Percentiles rank a stretch among this genome's conserved stretches.
Conservation (phyloP, 441 rosid genomes). For the Populus hybrid region DNA sequence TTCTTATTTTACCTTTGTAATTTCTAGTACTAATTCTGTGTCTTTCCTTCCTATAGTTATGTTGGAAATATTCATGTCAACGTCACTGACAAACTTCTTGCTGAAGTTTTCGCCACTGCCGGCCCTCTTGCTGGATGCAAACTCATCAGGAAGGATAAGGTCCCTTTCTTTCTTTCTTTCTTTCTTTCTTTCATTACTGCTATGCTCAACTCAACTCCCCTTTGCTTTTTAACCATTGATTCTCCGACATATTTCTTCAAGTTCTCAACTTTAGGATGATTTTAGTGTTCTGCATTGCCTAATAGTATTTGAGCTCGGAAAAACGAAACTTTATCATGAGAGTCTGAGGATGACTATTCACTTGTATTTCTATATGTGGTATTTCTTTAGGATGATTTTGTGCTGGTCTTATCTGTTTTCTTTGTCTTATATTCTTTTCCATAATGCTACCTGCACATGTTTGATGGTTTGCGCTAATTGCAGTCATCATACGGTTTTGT, state of each 20-base stretch:
- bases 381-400: background rate
- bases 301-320: background rate
- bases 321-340: background rate
- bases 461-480: constrained; percentile 15
- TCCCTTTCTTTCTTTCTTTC: constrained; percentile 18
- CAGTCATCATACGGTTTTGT: constrained; percentile 97
- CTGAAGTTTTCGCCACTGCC: constrained; percentile 90
- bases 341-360: background rate
- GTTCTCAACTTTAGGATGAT: background rate
- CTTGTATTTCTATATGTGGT: background rate
- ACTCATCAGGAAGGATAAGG: constrained; percentile 94
- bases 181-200: no score
- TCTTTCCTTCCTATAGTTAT: constrained; percentile 53
- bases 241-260: background rate
- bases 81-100: constrained; percentile 91
- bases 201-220: background rate
- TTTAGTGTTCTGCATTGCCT: background rate
- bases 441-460: background rate
- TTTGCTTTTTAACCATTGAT: background rate
- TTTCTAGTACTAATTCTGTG: constrained; percentile 9
- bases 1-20: constrained; percentile 21
- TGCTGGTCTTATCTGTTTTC: background rate
- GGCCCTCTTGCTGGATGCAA: constrained; percentile 96
- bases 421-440: background rate
- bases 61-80: constrained; percentile 93